Evolutionary conservation across 2,329 filamentous ascomycete genomes (phyloP).

Genomic region (Cladosporium cucumerinum): DNA sequence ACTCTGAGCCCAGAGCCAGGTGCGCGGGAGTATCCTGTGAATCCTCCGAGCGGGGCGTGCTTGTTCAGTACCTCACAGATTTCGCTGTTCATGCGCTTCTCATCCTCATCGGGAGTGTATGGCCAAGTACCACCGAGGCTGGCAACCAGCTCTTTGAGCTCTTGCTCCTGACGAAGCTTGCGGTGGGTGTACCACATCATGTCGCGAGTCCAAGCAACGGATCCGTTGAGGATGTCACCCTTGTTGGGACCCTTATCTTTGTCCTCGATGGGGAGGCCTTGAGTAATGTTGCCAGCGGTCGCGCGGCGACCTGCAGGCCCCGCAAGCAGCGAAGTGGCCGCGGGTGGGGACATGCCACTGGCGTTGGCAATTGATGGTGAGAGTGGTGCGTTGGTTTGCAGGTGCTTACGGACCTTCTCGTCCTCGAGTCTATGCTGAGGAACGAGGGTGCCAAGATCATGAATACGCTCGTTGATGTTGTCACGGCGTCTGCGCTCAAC

Average conservation of each 20-base stretch:
- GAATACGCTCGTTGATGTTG: constrained; percentile 98
- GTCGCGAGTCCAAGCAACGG: constrained; percentile 95
- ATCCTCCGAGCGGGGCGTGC: constrained; percentile 71
- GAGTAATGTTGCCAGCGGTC: constrained; percentile 75
- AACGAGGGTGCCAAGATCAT: constrained; percentile 90
- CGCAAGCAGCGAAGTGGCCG: constrained; percentile 83
- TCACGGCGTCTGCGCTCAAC: constrained; percentile 92
- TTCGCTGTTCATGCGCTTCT: constrained; percentile 92
- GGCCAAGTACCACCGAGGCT: constrained; percentile 73
- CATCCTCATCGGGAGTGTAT: constrained; percentile 83
- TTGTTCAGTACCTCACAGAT: constrained; percentile 81
- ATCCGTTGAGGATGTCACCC: constrained; percentile 94
- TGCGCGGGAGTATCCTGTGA: constrained; percentile 67
- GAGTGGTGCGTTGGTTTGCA: constrained; percentile 85
- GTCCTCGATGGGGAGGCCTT: constrained; percentile 87
- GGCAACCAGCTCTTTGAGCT: constrained; percentile 71
- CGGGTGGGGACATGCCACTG: constrained; percentile 66
- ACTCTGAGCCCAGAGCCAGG: constrained; percentile 84
- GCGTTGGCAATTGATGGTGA: constrained; percentile 72
- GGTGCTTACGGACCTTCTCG: constrained; percentile 92
- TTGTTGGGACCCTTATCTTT: constrained; percentile 99
- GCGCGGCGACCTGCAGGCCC: constrained; percentile 80
- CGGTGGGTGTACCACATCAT: constrained; percentile 94
- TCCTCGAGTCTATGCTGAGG: constrained; percentile 90
- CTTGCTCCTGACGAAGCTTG: constrained; percentile 84